Percentiles rank a stretch among this genome's conserved stretches.
Conservation (phyloP, 345 rosid species). For the Angophora floribunda region DNA sequence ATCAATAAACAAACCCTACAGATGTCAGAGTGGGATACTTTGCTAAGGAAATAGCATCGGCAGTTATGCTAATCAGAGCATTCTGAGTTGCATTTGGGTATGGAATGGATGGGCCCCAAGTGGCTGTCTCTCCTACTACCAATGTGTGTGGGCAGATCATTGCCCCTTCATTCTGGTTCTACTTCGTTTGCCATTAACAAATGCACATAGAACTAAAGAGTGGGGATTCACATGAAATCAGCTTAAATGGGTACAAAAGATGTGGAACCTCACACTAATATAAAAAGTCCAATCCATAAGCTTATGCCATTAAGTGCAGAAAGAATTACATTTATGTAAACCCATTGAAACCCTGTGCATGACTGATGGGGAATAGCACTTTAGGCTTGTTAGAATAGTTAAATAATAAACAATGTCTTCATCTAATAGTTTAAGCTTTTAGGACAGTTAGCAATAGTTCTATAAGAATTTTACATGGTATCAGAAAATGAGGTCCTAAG, state of each 20-base stretch:
- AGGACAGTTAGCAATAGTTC: too few relatives aligned
- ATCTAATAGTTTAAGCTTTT: too few relatives aligned
- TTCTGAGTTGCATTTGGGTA: slow-evolving; percentile 11
- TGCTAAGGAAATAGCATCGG: background rate
- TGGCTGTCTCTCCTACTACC: background rate
- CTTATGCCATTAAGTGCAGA: background rate
- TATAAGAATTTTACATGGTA: too few relatives aligned
- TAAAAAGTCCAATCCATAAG: background rate
- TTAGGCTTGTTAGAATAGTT: too few relatives aligned
- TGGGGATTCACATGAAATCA: background rate
- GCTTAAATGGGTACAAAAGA: background rate
- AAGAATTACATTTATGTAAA: background rate
- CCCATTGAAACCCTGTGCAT: background rate
- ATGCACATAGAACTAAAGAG: background rate
- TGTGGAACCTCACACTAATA: background rate
- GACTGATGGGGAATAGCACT: background rate
- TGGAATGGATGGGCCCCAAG: background rate
- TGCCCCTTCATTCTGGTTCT: background rate
- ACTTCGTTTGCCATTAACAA: background rate
- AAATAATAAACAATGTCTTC: too few relatives aligned
- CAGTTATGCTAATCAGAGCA: background rate
- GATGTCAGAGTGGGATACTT: background rate
- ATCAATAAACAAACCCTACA: background rate
- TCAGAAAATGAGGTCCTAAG: too few relatives aligned
- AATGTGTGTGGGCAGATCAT: background rate